phyloP scores from a whole-genome alignment of 371 early-diverging fungal species.

The Polyrhizophydium stewartii region DNA sequence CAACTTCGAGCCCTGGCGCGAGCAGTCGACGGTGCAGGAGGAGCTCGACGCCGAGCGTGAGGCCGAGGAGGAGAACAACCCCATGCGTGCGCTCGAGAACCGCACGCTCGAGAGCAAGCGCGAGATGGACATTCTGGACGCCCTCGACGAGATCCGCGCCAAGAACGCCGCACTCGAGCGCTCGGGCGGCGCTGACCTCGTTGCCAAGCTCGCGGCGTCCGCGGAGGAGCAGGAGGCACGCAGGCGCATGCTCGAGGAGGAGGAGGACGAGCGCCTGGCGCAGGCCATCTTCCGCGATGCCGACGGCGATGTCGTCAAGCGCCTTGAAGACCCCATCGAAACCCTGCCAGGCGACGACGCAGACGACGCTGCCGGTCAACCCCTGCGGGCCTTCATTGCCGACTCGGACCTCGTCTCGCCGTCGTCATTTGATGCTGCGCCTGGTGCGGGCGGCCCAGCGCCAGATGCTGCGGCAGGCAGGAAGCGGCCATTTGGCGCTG shows the following conservation, averaged over 20 bases:
- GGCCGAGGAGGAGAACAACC: slow-evolving; percentile 82
- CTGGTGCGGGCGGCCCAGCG: too few relatives aligned
- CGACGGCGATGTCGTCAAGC: slow-evolving; percentile 68
- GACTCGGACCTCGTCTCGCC: background rate
- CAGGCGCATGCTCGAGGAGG: slow-evolving; percentile 50
- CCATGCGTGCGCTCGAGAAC: slow-evolving; percentile 91
- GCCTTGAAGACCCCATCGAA: slow-evolving; percentile 54
- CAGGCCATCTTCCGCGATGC: slow-evolving; percentile 57
- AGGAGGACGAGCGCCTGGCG: slow-evolving; percentile 65
- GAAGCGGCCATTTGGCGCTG: too few relatives aligned
- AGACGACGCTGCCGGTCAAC: slow-evolving; percentile 3
- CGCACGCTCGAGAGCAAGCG: slow-evolving; percentile 87
- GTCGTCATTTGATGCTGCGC: background rate
- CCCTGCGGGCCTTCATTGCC: too few relatives aligned
- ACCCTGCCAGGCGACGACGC: slow-evolving; percentile 35
- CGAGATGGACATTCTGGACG: slow-evolving; percentile 96
- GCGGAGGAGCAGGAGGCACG: background rate
- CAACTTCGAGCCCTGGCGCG: slow-evolving; percentile 97
- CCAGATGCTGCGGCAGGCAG: too few relatives aligned
- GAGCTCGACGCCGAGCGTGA: slow-evolving; percentile 48
- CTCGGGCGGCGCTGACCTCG: slow-evolving; percentile 58
- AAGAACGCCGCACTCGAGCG: slow-evolving; percentile 81
- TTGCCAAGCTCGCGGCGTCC: slow-evolving; percentile 40
- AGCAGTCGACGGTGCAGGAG: slow-evolving; percentile 54
- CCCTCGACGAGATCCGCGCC: slow-evolving; percentile 89